Evolutionary conservation across 1,284 basidiomycete species (phyloP), one percentile per base, ranked within the genome.

Genomic region (Laetiporus sulphureus): DNA sequence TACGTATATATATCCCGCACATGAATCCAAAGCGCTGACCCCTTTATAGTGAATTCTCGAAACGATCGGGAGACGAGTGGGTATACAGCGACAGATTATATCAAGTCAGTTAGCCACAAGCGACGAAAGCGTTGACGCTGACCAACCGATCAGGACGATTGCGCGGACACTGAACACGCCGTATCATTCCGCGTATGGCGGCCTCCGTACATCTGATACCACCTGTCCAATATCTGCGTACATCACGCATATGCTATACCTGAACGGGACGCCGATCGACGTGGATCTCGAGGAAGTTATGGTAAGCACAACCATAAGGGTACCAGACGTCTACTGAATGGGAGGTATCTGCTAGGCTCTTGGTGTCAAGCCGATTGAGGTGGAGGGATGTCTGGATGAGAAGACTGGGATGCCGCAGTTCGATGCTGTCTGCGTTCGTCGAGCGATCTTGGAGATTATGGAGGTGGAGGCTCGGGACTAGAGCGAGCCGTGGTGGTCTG

Each of bases 31-130:
- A n/a, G n/a, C n/a, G n/a, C n/a, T n/a, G n/a, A n/a, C n/a, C n/a
- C n/a, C 23, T 12, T 11, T 35, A 5, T 48, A 93, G 91, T 99
- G 42, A 99, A 98, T 59, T 73, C 81, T 12, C 75, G 72, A 46
- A 93, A 93, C 52, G 95, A 99, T 59, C 75, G 95, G 44, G 95
- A 99, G 62, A 97, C 94, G 0, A 72, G 78, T 7, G 87, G 79
- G 1, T 95, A 95, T 61, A 76, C 73, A 1, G 93, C 91, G 0
- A 66, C 77, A 11, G 91, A 96, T 61, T 96, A 95, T 57, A 76
- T 96, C 48, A 66, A 66, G 84, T 90, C 44, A 36, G 50, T 45
- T 38, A 32, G n/a, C n/a, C n/a, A n/a, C n/a, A n/a, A n/a, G n/a
- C n/a, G n/a, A n/a, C n/a, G n/a, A n/a, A n/a, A n/a, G n/a, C n/a